Evolutionary conservation across 2,329 filamentous ascomycete genomes (phyloP).

Genomic region (Cladosporium sphaerospermum): DNA sequence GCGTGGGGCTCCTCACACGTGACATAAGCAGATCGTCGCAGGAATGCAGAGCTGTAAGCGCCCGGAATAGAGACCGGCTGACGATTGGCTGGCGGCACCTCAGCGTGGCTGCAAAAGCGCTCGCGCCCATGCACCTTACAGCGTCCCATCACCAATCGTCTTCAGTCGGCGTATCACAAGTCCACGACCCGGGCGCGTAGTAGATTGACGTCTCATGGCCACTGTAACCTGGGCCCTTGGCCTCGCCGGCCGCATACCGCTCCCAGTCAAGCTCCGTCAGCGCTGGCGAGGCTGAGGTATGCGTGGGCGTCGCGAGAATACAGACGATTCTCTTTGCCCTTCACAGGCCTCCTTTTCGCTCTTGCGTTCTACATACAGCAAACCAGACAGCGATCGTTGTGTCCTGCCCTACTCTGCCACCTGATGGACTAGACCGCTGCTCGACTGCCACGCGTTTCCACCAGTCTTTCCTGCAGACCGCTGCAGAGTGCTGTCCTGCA

Average conservation of each 20-base stretch:
- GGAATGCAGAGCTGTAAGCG: background rate
- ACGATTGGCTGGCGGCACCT: background rate
- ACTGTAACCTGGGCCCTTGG: constrained; percentile 10
- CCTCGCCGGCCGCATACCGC: constrained; percentile 5
- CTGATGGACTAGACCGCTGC: background rate
- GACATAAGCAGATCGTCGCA: background rate
- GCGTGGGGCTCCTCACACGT: background rate
- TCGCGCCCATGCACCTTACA: too few species aligned
- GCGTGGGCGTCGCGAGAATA: too few species aligned
- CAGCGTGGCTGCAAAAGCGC: too few species aligned
- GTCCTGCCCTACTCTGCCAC: too few species aligned
- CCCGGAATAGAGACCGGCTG: background rate
- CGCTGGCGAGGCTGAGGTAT: constrained; percentile 3
- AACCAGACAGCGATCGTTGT: background rate
- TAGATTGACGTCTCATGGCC: constrained; percentile 9
- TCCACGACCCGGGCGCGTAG: constrained; percentile 2
- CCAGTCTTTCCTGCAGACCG: background rate
- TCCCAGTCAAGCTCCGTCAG: constrained; percentile 1
- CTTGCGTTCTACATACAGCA: background rate
- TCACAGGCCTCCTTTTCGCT: constrained; percentile 1
- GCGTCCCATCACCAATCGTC: constrained; percentile 1
- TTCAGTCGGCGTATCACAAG: constrained; percentile 2
- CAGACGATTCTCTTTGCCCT: constrained; percentile 2
- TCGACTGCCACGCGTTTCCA: background rate
- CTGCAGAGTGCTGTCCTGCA: constrained; percentile 1